Base-by-base conservation (phyloP, 192 early-diverging fungal species). In the Pecoramyces ruminantium region DNA sequence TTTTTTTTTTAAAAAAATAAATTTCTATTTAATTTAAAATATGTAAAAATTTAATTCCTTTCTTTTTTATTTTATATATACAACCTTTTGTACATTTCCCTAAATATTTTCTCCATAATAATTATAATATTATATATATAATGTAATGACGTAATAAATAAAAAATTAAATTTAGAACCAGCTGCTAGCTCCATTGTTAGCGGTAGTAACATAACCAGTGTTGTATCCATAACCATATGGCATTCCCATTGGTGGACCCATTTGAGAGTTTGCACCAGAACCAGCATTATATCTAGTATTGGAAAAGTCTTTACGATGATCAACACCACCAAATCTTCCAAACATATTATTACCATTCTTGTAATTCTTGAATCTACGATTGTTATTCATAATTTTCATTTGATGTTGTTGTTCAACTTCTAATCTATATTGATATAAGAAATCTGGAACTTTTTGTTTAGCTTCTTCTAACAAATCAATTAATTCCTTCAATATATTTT, bases 391-490 rank as follows among this genome's bases (percentile, higher is more conserved):
- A 87, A 78, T 93, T 86, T 51, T 93, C 89, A 38, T 90, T 86
- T 92, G 86, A 16, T 89, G 92, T 29, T 95, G 88, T 29, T 89
- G 85, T 42, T 87, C 85, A 30, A 80, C 85, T 79, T 88, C 83
- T 2, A 80, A 38, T n/a, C 80, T 78, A 82, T 82, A 85, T 38
- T 78, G 78, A 79, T 93, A 88, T 39, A 98, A 88, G 91, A 92
- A 97, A 27, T 83, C 79, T 38, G 96, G 96, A 29, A 98, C 84
- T 29, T 97, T 96, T 85, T 98, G 97, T 83, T 97, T 96, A 29
- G 97, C 94, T 82, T 98, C 97, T 81, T 88, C 90, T 39, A 98
- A 89, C 79, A 97, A 89, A 13, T 96, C 95, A 40, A 96, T 87
- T 39, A 99, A 86, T 80, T 94, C 94, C 81, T 91, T 90, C 30